Base-by-base conservation (phyloP, 805 yeast genomes). In the Metschnikowia santaceciliae region DNA sequence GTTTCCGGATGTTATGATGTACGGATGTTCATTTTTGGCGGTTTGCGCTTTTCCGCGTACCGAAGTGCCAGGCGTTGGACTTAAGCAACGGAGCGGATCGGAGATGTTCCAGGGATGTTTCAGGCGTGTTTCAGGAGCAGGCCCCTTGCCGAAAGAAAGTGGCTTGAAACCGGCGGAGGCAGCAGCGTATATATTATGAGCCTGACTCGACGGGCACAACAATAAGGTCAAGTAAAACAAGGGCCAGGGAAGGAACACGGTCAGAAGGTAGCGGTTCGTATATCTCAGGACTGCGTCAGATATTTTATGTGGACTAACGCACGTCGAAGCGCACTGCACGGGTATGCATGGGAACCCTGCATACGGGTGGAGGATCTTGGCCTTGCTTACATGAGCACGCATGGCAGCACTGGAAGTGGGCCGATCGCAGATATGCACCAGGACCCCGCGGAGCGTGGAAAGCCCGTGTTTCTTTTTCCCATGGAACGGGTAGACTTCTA, bases 361-460 rank as follows among this genome's bases (percentile, higher is more conserved):
- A 42, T 42, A 15, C 5, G 15, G 11, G 8, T 8, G 45, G 17
- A 14, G n/a, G 11, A n/a, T 32, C 32, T 34, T 33, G 38, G 46
- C 38, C 46, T 33, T 42, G 38, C 46, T 42, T 32, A 42, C 46
- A 42, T 42, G 32, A 32, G 32, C 20, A 33, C 15, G 46, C 46
- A 34, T 20, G 17, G 10, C 30, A 34, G 32, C 22, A 13, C 26
- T 19, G 19, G 32, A 42, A 32, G 19, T 42, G 45, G 45, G 36
- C 45, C 35, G 36, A 42, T 42, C 26, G 14, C 14, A 19, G 8
- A 17, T 14, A 39, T 14, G 20, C 32, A 15, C 41, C 11, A 6
- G 41, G 23, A n/a, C 37, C 34, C 7, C 32, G 10, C 30, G 13
- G 10, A 32, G 45, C 45, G 36, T 20, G 45, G 45, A 42, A 30